Conservation (phyloP, 805 yeast genomes). For the Millerozyma acaciae region DNA sequence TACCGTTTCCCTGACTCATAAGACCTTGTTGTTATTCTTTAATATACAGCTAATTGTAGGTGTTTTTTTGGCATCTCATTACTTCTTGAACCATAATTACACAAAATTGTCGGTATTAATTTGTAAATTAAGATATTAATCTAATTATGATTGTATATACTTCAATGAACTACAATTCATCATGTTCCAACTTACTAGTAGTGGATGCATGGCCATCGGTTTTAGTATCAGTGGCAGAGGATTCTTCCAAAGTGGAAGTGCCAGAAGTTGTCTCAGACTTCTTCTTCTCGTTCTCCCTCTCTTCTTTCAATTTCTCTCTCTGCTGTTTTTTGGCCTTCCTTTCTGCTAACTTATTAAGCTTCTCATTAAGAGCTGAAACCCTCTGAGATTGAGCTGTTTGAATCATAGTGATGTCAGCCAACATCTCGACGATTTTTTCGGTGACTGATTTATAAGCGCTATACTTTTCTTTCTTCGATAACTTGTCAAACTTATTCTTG, state of each 20-base stretch:
- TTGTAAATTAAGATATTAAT: not conserved
- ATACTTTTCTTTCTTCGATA: conserved; percentile 23
- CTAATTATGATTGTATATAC: not conserved
- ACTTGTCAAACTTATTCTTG: conserved; percentile 17
- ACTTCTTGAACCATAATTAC: too few species aligned
- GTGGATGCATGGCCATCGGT: too few species aligned
- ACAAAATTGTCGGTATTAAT: conserved; percentile 4
- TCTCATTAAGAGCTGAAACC: conserved; percentile 21
- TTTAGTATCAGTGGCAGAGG: too few species aligned
- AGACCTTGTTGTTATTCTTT: too few species aligned
- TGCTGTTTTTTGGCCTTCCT: conserved; percentile 31
- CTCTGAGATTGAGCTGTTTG: conserved; percentile 29
- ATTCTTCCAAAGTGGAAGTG: too few species aligned
- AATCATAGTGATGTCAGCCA: conserved; percentile 25
- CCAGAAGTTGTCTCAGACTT: too few species aligned
- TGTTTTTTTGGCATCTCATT: too few species aligned
- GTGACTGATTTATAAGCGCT: conserved; percentile 22
- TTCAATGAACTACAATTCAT: conserved; percentile 7
- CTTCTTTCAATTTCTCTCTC: conserved; percentile 29
- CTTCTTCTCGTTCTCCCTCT: conserved; percentile 17
- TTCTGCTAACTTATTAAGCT: conserved; percentile 24
- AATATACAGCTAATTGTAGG: too few species aligned
- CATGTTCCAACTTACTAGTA: too few species aligned
- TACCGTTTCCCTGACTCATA: conserved; percentile 1
- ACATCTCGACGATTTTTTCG: conserved; percentile 24